Evolutionary conservation across 768 basidiomycete genomes (phyloP), one percentile per base, ranked within the genome.

Genomic region (Tremella mesenterica): DNA sequence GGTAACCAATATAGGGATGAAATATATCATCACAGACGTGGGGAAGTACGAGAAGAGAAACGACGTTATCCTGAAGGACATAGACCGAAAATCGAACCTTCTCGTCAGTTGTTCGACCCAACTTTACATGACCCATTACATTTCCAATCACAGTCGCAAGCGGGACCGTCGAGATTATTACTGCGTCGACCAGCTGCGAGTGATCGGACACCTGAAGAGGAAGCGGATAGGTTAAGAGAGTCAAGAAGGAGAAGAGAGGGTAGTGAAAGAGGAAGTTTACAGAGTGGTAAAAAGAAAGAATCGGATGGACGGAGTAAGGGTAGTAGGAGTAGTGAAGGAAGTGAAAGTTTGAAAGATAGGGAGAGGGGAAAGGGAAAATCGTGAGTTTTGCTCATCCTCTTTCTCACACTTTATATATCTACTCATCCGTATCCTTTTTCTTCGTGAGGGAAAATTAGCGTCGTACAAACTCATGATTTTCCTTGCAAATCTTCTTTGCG

Each of bases 71-170:
- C 26, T 28, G 54, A 62, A 33, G 47, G 29, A 13, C 45, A 48
- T 25, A 23, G 44, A 12, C 49, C 48, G 31, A 27, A 50, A 18
- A 29, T 34, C 28, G 44, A 25, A 16, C 53, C 51, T 16, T 29
- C 31, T 8, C 38, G 63, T 18, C 67, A 72, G 52, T 64, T 74
- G 7, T 74, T 74, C 50, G 90, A 97, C 67, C 88, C 86, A 54
- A 79, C 86, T 33, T 83, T 88, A 64, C 87, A 97, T 70, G 88
- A 97, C 70, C 89, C 95, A 0, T 81, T 90, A 28, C 81, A 85
- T 10, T 97, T 97, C 73, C 52, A 44, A 38, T 53, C 18, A 28
- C 50, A 25, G 43, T 53, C 56, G 21, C 44, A 47, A 23, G 21
- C 34, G 12, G 20, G 18, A 13, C 16, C 29, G 14, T 43, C 36